phyloP scores from a whole-genome alignment of 2,329 filamentous ascomycete genomes.

The Colletotrichum sp. region DNA sequence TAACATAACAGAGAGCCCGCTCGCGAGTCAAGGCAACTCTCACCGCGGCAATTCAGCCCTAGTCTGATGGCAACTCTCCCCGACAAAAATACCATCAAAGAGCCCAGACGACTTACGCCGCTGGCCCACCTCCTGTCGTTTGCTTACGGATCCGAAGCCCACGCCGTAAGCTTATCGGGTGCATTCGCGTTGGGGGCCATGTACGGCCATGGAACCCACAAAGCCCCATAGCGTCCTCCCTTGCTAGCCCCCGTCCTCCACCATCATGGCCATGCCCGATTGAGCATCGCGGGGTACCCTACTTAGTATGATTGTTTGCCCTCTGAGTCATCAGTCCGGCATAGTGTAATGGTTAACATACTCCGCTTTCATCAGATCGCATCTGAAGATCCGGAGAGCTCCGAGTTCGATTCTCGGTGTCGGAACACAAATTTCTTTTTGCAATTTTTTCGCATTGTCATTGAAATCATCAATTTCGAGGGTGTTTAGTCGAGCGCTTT shows the following conservation, averaged over 20 bases:
- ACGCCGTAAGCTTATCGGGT: not conserved
- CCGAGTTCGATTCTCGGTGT: slow-evolving; percentile 1
- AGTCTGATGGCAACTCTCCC: not conserved
- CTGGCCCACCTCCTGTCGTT: not conserved
- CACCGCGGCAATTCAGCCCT: not conserved
- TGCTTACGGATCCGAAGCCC: not conserved
- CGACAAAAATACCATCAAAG: not conserved
- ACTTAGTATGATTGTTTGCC: not conserved
- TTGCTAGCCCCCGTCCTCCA: not conserved
- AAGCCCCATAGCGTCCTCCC: not conserved
- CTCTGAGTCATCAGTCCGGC: not conserved
- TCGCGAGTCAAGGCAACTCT: not conserved
- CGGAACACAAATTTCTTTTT: not conserved
- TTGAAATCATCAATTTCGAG: not conserved
- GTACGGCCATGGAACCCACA: not conserved
- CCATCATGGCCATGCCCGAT: not conserved
- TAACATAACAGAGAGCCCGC: not conserved
- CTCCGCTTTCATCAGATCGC: not conserved
- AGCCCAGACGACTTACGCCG: not conserved
- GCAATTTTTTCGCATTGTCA: not conserved
- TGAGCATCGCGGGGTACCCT: not conserved
- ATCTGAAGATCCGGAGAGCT: not conserved
- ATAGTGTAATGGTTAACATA: slow-evolving; percentile 2
- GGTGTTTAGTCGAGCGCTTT: not conserved
- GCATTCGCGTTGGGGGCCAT: not conserved